Evolutionary conservation across 768 basidiomycete genomes (phyloP).

Genomic region (Naganishia vishniacii): DNA sequence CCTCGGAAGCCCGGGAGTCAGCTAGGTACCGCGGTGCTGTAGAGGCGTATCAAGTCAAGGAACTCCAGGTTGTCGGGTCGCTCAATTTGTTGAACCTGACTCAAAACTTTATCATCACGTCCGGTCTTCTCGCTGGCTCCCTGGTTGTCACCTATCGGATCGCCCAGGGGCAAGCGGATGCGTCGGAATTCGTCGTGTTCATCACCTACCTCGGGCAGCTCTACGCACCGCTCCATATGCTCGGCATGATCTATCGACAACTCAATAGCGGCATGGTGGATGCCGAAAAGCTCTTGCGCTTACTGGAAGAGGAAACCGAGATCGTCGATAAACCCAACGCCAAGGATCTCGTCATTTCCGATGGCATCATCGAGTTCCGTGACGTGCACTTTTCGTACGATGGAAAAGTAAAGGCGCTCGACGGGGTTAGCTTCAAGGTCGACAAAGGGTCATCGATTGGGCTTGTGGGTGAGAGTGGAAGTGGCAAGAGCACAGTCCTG

Average conservation of each 20-base stretch:
- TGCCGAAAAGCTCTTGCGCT: conserved; percentile 73
- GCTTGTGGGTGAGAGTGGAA: conserved; percentile 55
- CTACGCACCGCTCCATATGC: conserved; percentile 70
- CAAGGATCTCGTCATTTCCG: conserved; percentile 63
- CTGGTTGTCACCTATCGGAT: conserved; percentile 71
- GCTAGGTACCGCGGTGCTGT: conserved; percentile 67
- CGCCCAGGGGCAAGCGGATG: conserved; percentile 54
- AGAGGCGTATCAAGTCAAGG: conserved; percentile 64
- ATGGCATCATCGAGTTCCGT: conserved; percentile 83
- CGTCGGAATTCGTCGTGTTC: conserved; percentile 70
- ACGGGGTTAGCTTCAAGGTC: conserved; percentile 78
- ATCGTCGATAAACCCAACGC: conserved; percentile 75
- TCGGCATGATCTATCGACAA: conserved; percentile 59
- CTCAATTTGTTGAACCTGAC: conserved; percentile 66
- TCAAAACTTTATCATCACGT: conserved; percentile 53
- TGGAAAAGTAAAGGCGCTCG: conserved; percentile 55
- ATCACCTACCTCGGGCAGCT: conserved; percentile 72
- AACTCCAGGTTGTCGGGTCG: conserved; percentile 68
- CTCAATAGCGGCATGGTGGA: conserved; percentile 57
- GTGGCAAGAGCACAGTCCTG: conserved; percentile 62
- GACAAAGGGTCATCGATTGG: conserved; percentile 83
- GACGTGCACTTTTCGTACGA: conserved; percentile 79
- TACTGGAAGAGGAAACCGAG: conserved; percentile 68
- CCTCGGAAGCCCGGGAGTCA: conserved; percentile 74
- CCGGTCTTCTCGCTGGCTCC: conserved; percentile 74